A percentile compares a stretch with the other conserved stretches of the same genome.
phyloP scores from a whole-genome alignment of 2,329 filamentous ascomycete species.

The Botrytis elliptica region DNA sequence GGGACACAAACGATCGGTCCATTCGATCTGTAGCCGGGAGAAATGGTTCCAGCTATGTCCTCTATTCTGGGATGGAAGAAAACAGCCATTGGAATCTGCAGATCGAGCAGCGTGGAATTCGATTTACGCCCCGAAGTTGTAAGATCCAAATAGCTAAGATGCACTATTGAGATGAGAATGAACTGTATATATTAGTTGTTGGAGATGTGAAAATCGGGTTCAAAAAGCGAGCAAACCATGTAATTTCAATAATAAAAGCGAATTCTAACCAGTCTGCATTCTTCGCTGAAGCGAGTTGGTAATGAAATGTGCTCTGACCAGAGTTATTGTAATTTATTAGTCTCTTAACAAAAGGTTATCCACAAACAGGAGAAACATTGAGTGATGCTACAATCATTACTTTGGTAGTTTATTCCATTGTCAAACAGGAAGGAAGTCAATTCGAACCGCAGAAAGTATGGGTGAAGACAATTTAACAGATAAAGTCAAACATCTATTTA shows the following conservation, averaged over 20 bases:
- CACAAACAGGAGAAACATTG: not conserved
- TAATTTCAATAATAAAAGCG: not conserved
- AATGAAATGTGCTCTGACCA: not conserved
- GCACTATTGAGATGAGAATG: not conserved
- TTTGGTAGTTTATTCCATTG: not conserved
- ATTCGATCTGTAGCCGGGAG: conserved; percentile 41
- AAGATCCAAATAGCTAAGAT: conserved; percentile 15
- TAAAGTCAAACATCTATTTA: not conserved
- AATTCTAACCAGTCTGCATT: not conserved
- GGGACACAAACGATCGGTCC: conserved; percentile 43
- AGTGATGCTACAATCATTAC: not conserved
- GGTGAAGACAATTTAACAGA: not conserved
- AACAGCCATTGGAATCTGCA: conserved; percentile 45
- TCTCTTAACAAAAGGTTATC: not conserved
- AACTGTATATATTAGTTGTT: not conserved
- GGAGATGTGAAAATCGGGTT: not conserved
- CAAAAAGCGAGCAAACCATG: not conserved
- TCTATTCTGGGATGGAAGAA: conserved; percentile 49
- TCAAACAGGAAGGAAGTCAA: not conserved
- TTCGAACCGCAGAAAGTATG: not conserved
- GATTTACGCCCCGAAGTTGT: conserved; percentile 40
- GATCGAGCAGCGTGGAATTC: conserved; percentile 49
- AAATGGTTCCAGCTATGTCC: conserved; percentile 48
- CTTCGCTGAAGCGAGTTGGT: not conserved
- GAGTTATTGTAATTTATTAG: not conserved